Percentiles rank a stretch among this genome's conserved stretches.
These are phyloP conservation scores for Penicillium paradoxum DNA, from an alignment of 495 filamentous ascomycete species.

Conservation along the genomic window DNA sequence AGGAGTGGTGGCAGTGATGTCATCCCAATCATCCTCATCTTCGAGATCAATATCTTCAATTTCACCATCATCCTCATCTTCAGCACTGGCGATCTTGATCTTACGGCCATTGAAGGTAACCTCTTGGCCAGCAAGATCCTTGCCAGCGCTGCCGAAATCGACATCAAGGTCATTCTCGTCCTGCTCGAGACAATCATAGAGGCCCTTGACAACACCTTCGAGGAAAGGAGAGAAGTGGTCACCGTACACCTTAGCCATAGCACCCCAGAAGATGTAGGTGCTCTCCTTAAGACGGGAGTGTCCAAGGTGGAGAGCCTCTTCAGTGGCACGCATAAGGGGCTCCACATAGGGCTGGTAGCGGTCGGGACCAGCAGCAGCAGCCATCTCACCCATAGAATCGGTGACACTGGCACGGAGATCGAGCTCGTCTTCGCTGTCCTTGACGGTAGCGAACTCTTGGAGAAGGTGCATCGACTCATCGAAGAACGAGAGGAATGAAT, in stretches of 20 bases:
- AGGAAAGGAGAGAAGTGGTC: slow-evolving; percentile 87
- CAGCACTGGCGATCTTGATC: slow-evolving; percentile 65
- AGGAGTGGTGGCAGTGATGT: slow-evolving; percentile 72
- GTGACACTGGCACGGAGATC: slow-evolving; percentile 83
- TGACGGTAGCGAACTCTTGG: slow-evolving; percentile 75
- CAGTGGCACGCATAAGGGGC: slow-evolving; percentile 82
- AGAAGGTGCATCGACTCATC: slow-evolving; percentile 80
- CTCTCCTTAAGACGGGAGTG: slow-evolving; percentile 89
- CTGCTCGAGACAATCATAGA: slow-evolving; percentile 80
- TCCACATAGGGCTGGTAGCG: slow-evolving; percentile 86
- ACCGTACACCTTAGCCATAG: slow-evolving; percentile 87
- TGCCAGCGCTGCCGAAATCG: slow-evolving; percentile 68
- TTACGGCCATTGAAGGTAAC: slow-evolving; percentile 77
- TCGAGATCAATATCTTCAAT: slow-evolving; percentile 64
- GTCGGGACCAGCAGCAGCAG: slow-evolving; percentile 77
- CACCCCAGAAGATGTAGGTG: slow-evolving; percentile 94
- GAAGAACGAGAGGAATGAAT: slow-evolving; percentile 86
- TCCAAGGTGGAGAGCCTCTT: slow-evolving; percentile 85
- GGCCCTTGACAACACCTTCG: slow-evolving; percentile 73
- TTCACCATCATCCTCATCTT: slow-evolving; percentile 52
- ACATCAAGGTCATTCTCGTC: slow-evolving; percentile 85
- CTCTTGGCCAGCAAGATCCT: slow-evolving; percentile 71
- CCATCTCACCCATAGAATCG: slow-evolving; percentile 89
- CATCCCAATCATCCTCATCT: slow-evolving; percentile 80
- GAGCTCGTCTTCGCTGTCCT: slow-evolving; percentile 84